Base-by-base conservation (phyloP, 192 early-diverging fungal genomes). In the Pilaira anomala region DNA sequence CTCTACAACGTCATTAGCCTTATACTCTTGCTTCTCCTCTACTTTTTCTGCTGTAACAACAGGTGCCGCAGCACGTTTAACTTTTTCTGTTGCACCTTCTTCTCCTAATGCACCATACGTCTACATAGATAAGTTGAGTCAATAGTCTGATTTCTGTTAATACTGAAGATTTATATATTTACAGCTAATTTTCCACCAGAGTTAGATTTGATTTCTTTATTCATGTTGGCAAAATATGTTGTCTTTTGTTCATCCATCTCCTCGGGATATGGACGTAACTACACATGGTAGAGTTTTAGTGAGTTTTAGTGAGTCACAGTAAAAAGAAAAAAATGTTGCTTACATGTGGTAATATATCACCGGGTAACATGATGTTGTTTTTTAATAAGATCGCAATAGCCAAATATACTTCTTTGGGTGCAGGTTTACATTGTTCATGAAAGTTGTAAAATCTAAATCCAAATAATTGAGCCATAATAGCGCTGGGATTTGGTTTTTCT, bases 401-500 rank as follows among this genome's bases (percentile, higher is more conserved):
- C 61, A 65, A 74, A 48, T 83, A 76, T 46, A 89, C 61, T 44
- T 72, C 62, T 9, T 65, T 66, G 2, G 87, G 83, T 21, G 75
- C 67, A 24, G 44, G 8, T 67, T 45, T 11, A 22, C 53, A 24
- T 58, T 61, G 18, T 39, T 66, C 40, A 40, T 85, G 81, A 61
- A 88, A 83, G 55, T 74, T 77, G 22, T 74, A 70, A 58, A 86
- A 92, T 67, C 88, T 87, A 78, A 91, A 90, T 7, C 88, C 91
- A 7, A 93, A 68, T n/a, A 93, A 64, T 40, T 92, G 88, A 3
- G 82, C 88, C 22, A 79, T 73, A 2, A 66, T 45, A 0, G 65
- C 25, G 12, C 65, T 63, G 3, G 57, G 28, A 18, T 46, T 60
- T 3, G 60, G 29, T 0, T 13, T 14, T 9, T 40, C 28, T 19